These are phyloP conservation scores for Cladosporium cucumerinum DNA, from an alignment of 2,329 filamentous ascomycete species.

Conservation along the genomic window DNA sequence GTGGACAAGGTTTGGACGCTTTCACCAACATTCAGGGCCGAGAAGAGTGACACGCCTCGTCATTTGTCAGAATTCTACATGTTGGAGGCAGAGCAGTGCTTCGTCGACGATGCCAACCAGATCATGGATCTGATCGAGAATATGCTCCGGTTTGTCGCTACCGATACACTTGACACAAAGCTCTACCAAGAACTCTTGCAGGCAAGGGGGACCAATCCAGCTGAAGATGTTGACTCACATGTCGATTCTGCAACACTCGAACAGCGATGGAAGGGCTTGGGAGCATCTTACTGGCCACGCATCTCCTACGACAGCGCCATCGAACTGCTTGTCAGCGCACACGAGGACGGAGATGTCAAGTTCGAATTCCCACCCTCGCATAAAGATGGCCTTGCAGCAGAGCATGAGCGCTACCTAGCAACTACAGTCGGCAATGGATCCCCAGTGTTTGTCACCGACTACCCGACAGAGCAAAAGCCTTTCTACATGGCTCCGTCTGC, in stretches of 20 bases:
- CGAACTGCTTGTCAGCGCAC: slow-evolving; percentile 59
- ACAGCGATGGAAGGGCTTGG: slow-evolving; percentile 69
- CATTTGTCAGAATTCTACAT: slow-evolving; percentile 99
- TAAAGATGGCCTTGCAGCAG: slow-evolving; percentile 74
- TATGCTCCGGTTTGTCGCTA: slow-evolving; percentile 62
- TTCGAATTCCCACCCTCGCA: slow-evolving; percentile 71
- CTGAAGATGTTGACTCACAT: slow-evolving; percentile 29
- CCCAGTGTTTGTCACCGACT: slow-evolving; percentile 90
- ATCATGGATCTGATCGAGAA: slow-evolving; percentile 80
- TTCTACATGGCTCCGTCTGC: slow-evolving; percentile 75
- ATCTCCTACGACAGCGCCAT: slow-evolving; percentile 82
- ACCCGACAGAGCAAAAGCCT: slow-evolving; percentile 83
- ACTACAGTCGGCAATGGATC: slow-evolving; percentile 58
- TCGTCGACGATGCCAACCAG: slow-evolving; percentile 64
- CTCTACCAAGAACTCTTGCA: slow-evolving; percentile 55
- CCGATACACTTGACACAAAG: slow-evolving; percentile 47
- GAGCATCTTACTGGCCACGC: slow-evolving; percentile 72
- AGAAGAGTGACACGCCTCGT: slow-evolving; percentile 86
- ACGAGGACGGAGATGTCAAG: slow-evolving; percentile 42
- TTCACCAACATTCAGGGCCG: slow-evolving; percentile 89
- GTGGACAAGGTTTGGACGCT: slow-evolving; percentile 90
- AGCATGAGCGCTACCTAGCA: slow-evolving; percentile 89
- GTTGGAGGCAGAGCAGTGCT: slow-evolving; percentile 88
- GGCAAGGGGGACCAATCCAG: background rate
- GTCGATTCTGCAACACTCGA: slow-evolving; percentile 54